Evolutionary conservation across 176 grass and related monocot species (phyloP), one percentile per base, ranked within the genome.

Genomic region (Oryza glumipatula): DNA sequence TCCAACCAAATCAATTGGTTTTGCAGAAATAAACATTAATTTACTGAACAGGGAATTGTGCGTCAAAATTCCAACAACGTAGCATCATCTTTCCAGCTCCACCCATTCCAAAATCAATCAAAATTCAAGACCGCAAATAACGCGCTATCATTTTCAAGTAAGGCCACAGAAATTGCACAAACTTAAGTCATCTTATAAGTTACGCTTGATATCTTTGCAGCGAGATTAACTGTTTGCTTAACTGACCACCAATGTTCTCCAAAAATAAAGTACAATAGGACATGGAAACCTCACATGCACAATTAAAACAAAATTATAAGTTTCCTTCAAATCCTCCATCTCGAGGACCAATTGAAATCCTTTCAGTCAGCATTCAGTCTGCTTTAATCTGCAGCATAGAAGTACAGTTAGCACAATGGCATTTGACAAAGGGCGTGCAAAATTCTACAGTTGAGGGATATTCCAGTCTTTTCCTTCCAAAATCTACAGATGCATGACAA

Each of bases 191-290:
- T 22, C 58, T 2, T 61, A 6, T 4, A 22, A 22, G 58, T 61
- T 22, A 22, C 21, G 0, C 21, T 23, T 63, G 58, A 63, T 23
- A 7, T 63, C 7, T 22, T 67, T 11, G 33, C 16, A 85, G 13
- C 51, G 49, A 58, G 49, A 35, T 45, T 47, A 63, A 81, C 16
- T 47, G 22, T 68, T 44, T 68, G 70, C 16, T 87, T 74, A 58
- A 67, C 16, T 11, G 17, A 8, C 30, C n/a, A 38, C 6, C 12
- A 78, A 15, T 16, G 7, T 24, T 75, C 51, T 69, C 11, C 26
- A 87, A 70, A 60, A 87, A 45, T 39, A n/a, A 58, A 58, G 8
- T n/a, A 58, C 12, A 1, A 22, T 77, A 46, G 9, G 63, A 48
- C 60, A 76, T 26, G 24, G 13, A 87, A 75, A 56, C 35, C 9